These are phyloP conservation scores for Fraxinus dipetala DNA, from an alignment of 305 asterid genomes.

Conservation along the genomic window DNA sequence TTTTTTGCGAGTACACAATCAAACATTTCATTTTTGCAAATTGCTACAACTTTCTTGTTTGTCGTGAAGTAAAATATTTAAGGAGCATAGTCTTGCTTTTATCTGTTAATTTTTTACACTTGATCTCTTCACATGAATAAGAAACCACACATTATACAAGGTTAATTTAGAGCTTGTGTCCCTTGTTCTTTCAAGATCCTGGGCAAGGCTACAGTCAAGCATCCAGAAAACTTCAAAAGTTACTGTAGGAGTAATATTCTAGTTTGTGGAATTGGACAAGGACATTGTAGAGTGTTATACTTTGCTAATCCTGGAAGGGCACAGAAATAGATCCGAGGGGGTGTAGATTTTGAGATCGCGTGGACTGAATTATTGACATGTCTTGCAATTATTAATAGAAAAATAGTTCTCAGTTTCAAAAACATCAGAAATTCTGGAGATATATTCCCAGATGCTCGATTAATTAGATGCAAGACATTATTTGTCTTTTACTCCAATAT, in stretches of 20 bases:
- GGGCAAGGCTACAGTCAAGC: background rate
- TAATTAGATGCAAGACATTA: background rate
- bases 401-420: background rate
- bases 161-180: background rate
- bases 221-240: background rate
- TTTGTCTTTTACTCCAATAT: background rate
- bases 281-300: background rate
- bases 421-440: background rate
- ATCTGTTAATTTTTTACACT: background rate
- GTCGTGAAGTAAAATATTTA: constrained; percentile 4
- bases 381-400: background rate
- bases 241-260: background rate
- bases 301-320: background rate
- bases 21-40: background rate
- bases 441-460: background rate
- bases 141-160: background rate
- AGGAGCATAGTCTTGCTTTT: background rate
- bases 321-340: background rate
- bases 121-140: background rate
- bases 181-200: background rate
- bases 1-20: background rate
- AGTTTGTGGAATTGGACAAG: background rate
- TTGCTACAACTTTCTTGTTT: background rate
- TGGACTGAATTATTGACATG: background rate
- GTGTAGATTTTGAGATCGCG: background rate